Evolutionary conservation across 768 basidiomycete species (phyloP).

Genomic region (Mycena leptocephala): DNA sequence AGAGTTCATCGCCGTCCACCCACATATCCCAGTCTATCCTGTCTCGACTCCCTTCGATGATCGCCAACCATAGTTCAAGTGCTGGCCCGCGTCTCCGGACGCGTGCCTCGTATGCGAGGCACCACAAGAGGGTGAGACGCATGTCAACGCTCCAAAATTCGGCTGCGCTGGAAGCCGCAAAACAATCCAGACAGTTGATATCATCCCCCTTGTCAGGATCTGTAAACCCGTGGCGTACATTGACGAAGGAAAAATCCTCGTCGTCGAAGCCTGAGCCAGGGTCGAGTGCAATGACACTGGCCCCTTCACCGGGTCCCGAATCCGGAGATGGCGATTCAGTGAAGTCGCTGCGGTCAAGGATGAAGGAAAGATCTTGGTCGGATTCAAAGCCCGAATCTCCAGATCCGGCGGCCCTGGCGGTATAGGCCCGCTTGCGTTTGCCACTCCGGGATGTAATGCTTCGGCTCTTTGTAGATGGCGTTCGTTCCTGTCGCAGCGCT

Average conservation of each 20-base stretch:
- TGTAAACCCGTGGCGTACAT: neutral
- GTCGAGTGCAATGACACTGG: neutral
- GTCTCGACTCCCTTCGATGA: constrained; percentile 22
- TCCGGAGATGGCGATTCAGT: neutral
- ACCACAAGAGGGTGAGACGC: constrained; percentile 34
- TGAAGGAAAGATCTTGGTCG: neutral
- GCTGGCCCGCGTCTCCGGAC: constrained; percentile 13
- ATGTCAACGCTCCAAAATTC: constrained; percentile 31
- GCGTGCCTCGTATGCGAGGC: constrained; percentile 31
- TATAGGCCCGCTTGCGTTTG: neutral
- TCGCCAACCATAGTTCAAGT: constrained; percentile 29
- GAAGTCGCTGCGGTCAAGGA: neutral
- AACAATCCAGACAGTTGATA: constrained; percentile 17
- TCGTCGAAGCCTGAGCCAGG: neutral
- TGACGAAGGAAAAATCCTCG: neutral
- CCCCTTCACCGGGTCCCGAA: neutral
- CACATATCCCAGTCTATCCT: constrained; percentile 32
- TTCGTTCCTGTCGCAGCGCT: neutral
- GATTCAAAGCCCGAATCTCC: neutral
- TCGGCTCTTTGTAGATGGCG: neutral
- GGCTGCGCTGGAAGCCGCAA: neutral
- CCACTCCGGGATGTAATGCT: neutral
- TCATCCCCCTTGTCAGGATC: constrained; percentile 9
- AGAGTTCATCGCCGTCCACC: constrained; percentile 30
- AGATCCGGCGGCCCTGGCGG: neutral